Evolutionary conservation across 2,329 filamentous ascomycete genomes (phyloP).

Genomic region (Colletotrichum sansevieriae): DNA sequence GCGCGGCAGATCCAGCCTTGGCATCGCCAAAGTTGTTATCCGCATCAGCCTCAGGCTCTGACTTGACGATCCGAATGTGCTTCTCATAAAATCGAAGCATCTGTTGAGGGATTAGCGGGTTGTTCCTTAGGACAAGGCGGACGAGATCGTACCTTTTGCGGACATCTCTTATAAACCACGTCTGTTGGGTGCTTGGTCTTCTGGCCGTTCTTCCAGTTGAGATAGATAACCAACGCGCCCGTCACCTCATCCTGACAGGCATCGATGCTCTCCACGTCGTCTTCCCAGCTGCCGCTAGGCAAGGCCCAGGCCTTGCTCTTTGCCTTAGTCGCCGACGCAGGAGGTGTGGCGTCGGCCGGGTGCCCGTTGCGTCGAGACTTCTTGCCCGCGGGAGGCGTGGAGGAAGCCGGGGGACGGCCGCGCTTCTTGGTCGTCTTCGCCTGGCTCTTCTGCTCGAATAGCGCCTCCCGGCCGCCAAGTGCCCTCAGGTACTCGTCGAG

Average conservation of each 20-base stretch:
- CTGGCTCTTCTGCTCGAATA: constrained; percentile 64
- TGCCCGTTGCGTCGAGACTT: constrained; percentile 63
- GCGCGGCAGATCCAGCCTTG: background rate
- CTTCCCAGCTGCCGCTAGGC: constrained; percentile 82
- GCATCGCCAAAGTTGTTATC: constrained; percentile 31
- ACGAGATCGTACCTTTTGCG: constrained; percentile 73
- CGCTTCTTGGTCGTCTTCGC: constrained; percentile 70
- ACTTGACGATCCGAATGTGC: constrained; percentile 66
- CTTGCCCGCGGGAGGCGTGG: constrained; percentile 57
- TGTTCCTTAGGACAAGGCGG: background rate
- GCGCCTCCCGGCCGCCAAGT: constrained; percentile 73
- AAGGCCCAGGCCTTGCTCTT: constrained; percentile 68
- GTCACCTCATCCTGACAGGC: constrained; percentile 76
- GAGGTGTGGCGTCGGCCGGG: constrained; percentile 62
- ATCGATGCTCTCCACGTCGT: constrained; percentile 77
- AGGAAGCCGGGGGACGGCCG: constrained; percentile 58
- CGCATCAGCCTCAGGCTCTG: constrained; percentile 41
- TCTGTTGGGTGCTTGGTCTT: constrained; percentile 80
- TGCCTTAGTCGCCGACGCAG: constrained; percentile 56
- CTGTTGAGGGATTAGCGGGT: constrained; percentile 49
- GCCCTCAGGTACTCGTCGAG: constrained; percentile 73
- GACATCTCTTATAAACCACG: constrained; percentile 80
- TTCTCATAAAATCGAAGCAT: constrained; percentile 72
- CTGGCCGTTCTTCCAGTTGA: constrained; percentile 79
- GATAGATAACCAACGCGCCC: constrained; percentile 73